phyloP scores from a whole-genome alignment of 352 stramenopile genomes.

The Blastocystis sp. region DNA sequence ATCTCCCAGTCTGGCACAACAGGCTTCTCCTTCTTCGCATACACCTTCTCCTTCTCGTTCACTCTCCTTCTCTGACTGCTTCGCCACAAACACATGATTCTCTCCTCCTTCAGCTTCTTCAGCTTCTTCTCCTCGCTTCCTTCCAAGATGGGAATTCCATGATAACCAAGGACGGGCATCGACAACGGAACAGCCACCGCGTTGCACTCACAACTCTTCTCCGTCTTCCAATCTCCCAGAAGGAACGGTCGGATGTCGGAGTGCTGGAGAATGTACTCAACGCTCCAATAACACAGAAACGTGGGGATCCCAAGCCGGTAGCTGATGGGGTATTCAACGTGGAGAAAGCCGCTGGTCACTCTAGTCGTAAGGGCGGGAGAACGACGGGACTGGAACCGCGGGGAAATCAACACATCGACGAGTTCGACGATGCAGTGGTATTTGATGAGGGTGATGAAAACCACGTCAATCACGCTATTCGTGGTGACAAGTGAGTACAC shows the following conservation, averaged over 20 bases:
- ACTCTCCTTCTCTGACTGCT: not conserved
- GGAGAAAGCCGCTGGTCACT: not conserved
- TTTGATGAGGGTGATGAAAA: slow-evolving; percentile 13
- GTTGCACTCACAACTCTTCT: not conserved
- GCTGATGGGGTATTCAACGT: not conserved
- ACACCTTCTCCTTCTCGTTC: not conserved
- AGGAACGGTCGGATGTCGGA: not conserved
- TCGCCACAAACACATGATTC: slow-evolving; percentile 26
- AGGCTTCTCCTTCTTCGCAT: not conserved
- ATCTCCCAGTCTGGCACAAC: not conserved
- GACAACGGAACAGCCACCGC: not conserved
- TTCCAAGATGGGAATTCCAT: slow-evolving; percentile 32
- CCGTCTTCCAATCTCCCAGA: not conserved
- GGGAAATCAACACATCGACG: slow-evolving; percentile 30
- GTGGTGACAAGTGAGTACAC: not conserved
- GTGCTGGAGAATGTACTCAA: slow-evolving; percentile 5
- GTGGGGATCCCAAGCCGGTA: slow-evolving; percentile 21
- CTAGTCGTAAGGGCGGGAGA: not conserved
- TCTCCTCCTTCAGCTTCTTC: not conserved
- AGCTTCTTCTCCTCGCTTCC: not conserved
- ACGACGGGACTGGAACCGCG: not conserved
- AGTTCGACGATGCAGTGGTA: slow-evolving; percentile 17
- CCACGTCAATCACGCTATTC: slow-evolving; percentile 8
- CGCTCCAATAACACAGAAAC: not conserved
- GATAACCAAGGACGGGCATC: slow-evolving; percentile 29